Evolutionary conservation across 306 rosid genomes (phyloP).

Genomic region (Hippophae rhamnoides): DNA sequence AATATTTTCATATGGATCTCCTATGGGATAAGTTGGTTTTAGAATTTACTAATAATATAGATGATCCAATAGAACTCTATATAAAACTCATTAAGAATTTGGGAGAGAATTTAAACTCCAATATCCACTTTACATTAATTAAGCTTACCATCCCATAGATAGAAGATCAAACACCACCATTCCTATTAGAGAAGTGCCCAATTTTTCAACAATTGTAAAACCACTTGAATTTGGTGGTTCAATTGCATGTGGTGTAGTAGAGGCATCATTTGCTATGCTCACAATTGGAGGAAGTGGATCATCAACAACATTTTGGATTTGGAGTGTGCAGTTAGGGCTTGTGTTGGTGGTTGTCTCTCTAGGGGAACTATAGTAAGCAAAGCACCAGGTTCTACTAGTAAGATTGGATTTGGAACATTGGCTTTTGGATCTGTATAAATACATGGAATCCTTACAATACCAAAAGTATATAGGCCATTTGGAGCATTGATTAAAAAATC

Average conservation of each 20-base stretch:
- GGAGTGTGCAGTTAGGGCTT: slow-evolving; percentile 46
- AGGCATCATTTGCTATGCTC: neutral
- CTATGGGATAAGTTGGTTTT: too few species aligned
- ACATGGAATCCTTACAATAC: slow-evolving; percentile 54
- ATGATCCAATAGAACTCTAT: too few species aligned
- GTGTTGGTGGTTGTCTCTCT: slow-evolving; percentile 25
- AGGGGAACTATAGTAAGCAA: slow-evolving; percentile 12
- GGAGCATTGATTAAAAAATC: too few species aligned
- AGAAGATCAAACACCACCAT: slow-evolving; percentile 21
- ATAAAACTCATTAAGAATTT: too few species aligned
- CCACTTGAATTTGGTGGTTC: slow-evolving; percentile 18
- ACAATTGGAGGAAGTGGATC: slow-evolving; percentile 76
- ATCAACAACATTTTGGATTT: slow-evolving; percentile 30
- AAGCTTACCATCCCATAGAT: slow-evolving; percentile 12
- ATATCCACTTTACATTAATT: neutral
- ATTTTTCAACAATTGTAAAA: slow-evolving; percentile 19
- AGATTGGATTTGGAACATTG: slow-evolving; percentile 17
- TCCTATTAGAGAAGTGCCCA: slow-evolving; percentile 23
- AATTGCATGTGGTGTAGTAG: neutral
- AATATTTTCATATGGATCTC: too few species aligned
- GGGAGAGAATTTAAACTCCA: neutral
- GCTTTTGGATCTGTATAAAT: slow-evolving; percentile 18
- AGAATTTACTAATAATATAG: too few species aligned
- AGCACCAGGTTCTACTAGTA: slow-evolving; percentile 43
- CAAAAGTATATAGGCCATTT: neutral